Evolutionary conservation across 495 filamentous ascomycete genomes (phyloP).

Genomic region (Podospora tetraspora): DNA sequence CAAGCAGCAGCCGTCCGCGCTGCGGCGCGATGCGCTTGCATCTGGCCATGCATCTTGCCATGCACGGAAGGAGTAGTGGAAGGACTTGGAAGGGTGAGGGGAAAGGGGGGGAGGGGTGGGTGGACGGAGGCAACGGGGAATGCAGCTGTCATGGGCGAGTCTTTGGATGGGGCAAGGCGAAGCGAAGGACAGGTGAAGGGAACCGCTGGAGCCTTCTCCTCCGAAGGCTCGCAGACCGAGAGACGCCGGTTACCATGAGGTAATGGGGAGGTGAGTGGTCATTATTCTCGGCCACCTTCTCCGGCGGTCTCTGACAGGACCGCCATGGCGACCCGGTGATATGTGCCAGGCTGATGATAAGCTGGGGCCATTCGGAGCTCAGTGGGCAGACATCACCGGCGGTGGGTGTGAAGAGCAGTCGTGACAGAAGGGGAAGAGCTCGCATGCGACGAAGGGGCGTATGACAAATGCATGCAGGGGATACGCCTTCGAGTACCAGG

Average conservation of each 20-base stretch:
- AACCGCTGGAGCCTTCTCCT: constrained; percentile 1
- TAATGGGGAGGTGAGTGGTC: constrained; percentile 4
- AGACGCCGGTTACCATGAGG: neutral
- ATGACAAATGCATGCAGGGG: neutral
- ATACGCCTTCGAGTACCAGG: neutral
- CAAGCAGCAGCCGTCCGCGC: neutral
- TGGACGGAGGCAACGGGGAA: neutral
- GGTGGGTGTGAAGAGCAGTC: neutral
- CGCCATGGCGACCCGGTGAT: neutral
- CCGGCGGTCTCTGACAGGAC: neutral
- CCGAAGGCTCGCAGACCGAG: neutral
- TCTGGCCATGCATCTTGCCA: neutral
- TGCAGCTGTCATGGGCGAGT: neutral
- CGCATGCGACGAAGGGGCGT: neutral
- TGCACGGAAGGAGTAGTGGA: neutral
- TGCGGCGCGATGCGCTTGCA: neutral
- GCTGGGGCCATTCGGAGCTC: neutral
- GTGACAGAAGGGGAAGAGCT: neutral
- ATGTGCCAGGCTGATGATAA: neutral
- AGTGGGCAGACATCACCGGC: neutral
- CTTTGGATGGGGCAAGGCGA: neutral
- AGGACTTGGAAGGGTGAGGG: neutral
- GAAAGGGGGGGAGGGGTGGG: neutral
- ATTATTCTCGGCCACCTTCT: neutral
- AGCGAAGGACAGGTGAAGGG: neutral